Evolutionary conservation across 805 yeast genomes (phyloP), one percentile per base, ranked within the genome.

Genomic region (Schwanniomyces yamadae): DNA sequence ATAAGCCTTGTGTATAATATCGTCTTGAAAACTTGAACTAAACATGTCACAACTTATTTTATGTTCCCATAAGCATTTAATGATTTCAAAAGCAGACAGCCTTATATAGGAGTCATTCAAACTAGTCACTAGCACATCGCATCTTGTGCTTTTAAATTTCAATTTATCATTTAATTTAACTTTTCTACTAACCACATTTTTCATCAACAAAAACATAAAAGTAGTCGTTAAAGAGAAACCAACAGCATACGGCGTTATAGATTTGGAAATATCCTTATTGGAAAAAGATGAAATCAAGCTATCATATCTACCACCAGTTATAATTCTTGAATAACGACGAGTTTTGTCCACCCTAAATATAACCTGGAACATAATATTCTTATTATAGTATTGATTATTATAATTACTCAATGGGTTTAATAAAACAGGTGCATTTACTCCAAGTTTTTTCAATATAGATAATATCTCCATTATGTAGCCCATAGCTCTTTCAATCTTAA

Each of bases 261-360:
- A 34, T 20, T 51, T 51, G 1, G 50, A 42, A 13, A 58, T 36
- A 17, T 54, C 65, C 22, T 52, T 59, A 33, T 85, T 79, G 0
- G 91, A 76, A 41, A 88, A 71, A 12, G 80, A 71, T 3, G 77
- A 66, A 10, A 89, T 76, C 45, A 93, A 68, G 14, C 70, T 66
- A 50, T 91, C 98, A 54, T 89, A 93, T 37, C 99, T 69, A 2
- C 99, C 99, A 29, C 99, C 99, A 0, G 93, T 91, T 11, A 93
- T 93, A 26, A 93, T 66, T 26, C 71, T 44, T 0, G 65, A 44
- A 21, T 82, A 69, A 5, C 66, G 65, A 49, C 55, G 55, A 43
- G 52, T 70, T 42, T 49, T 72, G 48, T 71, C 79, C 3, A 79
- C 82, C 36, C 86, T 84, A 44, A 79, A 75, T 1, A 88, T 75